phyloP scores from a whole-genome alignment of 2,329 filamentous ascomycete species.

The Fusarium foetens region DNA sequence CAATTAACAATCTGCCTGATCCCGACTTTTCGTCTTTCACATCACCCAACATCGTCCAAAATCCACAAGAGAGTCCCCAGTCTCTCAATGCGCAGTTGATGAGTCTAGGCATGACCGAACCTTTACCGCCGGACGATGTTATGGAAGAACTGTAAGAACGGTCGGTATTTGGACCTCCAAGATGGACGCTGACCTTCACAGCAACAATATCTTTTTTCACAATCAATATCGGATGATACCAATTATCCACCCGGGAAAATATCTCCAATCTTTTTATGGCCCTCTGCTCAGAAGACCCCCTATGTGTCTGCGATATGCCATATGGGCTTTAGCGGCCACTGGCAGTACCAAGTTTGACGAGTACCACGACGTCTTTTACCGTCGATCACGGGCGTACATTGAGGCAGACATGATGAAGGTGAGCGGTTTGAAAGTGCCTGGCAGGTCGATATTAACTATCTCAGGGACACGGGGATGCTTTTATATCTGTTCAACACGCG shows the following conservation, averaged over 20 bases:
- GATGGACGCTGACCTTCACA: slow-evolving; percentile 48
- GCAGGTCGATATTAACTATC: background rate
- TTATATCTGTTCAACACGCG: slow-evolving; percentile 81
- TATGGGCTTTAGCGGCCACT: slow-evolving; percentile 84
- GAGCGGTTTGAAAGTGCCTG: slow-evolving; percentile 9
- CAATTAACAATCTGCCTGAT: slow-evolving; percentile 2
- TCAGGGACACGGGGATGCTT: slow-evolving; percentile 78
- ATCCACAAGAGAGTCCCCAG: slow-evolving; percentile 13
- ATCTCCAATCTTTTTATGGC: slow-evolving; percentile 76
- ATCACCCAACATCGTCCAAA: slow-evolving; percentile 17
- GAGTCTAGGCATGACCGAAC: slow-evolving; percentile 81
- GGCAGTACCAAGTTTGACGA: slow-evolving; percentile 76
- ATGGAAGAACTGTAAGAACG: slow-evolving; percentile 80
- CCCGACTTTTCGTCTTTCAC: slow-evolving; percentile 28
- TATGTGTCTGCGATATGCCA: slow-evolving; percentile 83
- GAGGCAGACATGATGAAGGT: slow-evolving; percentile 86
- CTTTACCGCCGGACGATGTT: slow-evolving; percentile 79
- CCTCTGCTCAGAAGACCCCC: slow-evolving; percentile 81
- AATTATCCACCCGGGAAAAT: slow-evolving; percentile 81
- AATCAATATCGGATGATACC: slow-evolving; percentile 78
- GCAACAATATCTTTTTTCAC: slow-evolving; percentile 79
- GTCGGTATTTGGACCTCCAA: background rate
- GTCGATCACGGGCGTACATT: slow-evolving; percentile 81
- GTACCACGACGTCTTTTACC: slow-evolving; percentile 83
- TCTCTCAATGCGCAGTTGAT: slow-evolving; percentile 64